Evolutionary conservation across 2,329 filamentous ascomycete genomes (phyloP), one percentile per base, ranked within the genome.

Genomic region (Diaporthe batatas): DNA sequence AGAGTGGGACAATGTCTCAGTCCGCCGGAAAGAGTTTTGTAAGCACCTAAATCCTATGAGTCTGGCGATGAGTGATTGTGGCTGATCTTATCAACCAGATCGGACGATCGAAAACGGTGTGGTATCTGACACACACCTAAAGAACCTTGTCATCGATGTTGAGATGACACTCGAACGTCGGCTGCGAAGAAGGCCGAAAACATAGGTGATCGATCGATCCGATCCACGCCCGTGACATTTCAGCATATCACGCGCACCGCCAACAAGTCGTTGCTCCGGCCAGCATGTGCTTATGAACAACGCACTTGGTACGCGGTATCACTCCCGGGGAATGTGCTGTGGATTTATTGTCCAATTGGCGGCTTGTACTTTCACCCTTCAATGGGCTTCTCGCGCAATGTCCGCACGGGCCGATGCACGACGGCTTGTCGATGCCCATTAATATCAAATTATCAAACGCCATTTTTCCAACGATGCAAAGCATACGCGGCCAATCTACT

Each of bases 21-120:
- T 25, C 12, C 62, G 54, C 1, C 71, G 71, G 6, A 25, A 51
- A 36, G 62, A 47, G 11, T 75, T 73, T 42, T 58, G 73, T 75
- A 62, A 68, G 71, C 44, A 34, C 18, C 5, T 7, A 21, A 62
- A 53, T 16, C 25, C 34, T 11, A 1, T 6, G 3, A 42, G 16
- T 39, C 36, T 39, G 36, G 36, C 14, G 16, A 32, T 18, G 32
- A 21, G 7, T 2, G 21, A 51, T 16, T 11, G 12, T 16, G 25
- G 10, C 57, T 58, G 49, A 32, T 44, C 23, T 29, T 51, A 51
- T 10, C 47, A 42, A 4, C 3, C 32, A 70, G 68, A 70, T n/a
- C 44, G 14, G 21, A 62, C 44, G 3, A 16, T 70, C 16, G 11
- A 12, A 2, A 47, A 42, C 18, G 44, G 25, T 8, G 68, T 49